Percentiles rank a stretch among this genome's conserved stretches.
Conservation (phyloP, 495 filamentous ascomycete genomes). For the Corynascus novoguineensis region DNA sequence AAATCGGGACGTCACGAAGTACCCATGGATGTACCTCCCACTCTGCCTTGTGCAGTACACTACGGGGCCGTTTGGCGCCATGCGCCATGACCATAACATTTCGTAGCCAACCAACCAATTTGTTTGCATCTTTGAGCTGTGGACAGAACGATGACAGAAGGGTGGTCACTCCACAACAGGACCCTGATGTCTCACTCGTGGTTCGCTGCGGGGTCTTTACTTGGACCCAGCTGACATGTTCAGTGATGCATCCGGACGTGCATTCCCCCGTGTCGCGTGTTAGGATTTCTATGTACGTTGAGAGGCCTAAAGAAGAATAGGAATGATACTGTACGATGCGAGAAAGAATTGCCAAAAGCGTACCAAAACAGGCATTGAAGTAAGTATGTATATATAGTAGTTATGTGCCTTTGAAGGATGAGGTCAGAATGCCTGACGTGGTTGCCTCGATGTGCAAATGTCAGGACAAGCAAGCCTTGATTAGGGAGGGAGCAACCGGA, state of each 20-base stretch:
- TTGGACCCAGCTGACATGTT: slow-evolving; percentile 7
- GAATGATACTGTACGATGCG: background rate
- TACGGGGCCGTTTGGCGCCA: too few relatives aligned
- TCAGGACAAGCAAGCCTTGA: too few relatives aligned
- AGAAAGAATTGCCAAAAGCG: background rate
- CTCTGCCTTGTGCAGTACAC: too few relatives aligned
- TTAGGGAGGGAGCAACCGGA: too few relatives aligned
- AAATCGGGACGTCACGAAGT: background rate
- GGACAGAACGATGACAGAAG: background rate
- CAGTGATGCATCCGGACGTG: slow-evolving; percentile 5
- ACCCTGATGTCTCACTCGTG: slow-evolving; percentile 12
- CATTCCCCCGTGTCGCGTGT: slow-evolving; percentile 5
- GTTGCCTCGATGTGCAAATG: too few relatives aligned
- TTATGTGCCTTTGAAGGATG: too few relatives aligned
- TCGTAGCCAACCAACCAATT: background rate
- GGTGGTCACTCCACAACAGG: slow-evolving; percentile 1
- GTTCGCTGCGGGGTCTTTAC: slow-evolving; percentile 4
- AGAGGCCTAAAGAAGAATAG: too few relatives aligned
- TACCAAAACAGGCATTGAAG: too few relatives aligned
- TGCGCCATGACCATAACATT: background rate
- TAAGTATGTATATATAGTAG: too few relatives aligned
- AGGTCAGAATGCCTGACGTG: too few relatives aligned
- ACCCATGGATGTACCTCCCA: too few relatives aligned
- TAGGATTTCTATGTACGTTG: too few relatives aligned
- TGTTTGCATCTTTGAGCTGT: slow-evolving; percentile 6